Evolutionary conservation across 257 asterid species (phyloP).

Genomic region (Ehretia macrophylla): DNA sequence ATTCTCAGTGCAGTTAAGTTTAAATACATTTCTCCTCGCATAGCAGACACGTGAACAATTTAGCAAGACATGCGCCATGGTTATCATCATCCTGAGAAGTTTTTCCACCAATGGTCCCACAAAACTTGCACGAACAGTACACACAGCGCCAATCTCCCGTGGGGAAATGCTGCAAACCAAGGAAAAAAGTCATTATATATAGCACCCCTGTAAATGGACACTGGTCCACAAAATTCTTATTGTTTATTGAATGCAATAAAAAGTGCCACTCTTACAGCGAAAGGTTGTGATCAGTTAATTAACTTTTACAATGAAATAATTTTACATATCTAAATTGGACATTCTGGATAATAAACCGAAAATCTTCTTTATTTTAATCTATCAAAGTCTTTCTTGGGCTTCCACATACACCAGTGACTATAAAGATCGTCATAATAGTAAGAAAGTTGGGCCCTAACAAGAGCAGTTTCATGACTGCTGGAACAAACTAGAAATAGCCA

Average conservation of each 20-base stretch:
- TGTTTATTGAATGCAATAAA: neutral
- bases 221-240: neutral
- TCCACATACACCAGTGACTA: too few relatives aligned
- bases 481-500: too few relatives aligned
- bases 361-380: too few relatives aligned
- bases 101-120: slow-evolving; percentile 56
- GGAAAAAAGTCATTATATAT: slow-evolving; percentile 1
- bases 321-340: too few relatives aligned
- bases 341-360: too few relatives aligned
- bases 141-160: slow-evolving; percentile 87
- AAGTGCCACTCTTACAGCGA: too few relatives aligned
- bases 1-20: neutral
- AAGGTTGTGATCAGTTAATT: too few relatives aligned
- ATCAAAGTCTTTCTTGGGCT: too few relatives aligned
- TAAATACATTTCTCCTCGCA: slow-evolving; percentile 88
- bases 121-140: slow-evolving; percentile 89
- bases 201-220: neutral
- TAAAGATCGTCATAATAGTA: too few relatives aligned
- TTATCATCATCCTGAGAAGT: slow-evolving; percentile 32
- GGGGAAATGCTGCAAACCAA: slow-evolving; percentile 51
- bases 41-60: slow-evolving; percentile 47
- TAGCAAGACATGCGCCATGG: slow-evolving; percentile 26
- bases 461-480: too few relatives aligned
- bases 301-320: too few relatives aligned
- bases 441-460: too few relatives aligned